Conservation (phyloP, 179 eudicot genomes). For the Spinacia oleracea region DNA sequence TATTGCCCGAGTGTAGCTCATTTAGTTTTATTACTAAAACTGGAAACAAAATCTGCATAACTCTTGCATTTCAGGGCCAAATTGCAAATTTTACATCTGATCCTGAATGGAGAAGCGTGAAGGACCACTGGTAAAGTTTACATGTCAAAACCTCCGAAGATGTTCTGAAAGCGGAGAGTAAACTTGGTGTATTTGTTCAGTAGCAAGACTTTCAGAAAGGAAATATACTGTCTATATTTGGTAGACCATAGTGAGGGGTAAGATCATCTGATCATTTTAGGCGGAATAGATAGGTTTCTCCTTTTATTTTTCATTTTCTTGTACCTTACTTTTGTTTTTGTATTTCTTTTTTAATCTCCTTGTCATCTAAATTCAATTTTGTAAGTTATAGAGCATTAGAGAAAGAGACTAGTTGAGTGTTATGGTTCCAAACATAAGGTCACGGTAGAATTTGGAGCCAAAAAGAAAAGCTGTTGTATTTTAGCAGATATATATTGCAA, state of each 20-base stretch:
- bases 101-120: not conserved
- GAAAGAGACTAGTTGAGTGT: conserved; percentile 9
- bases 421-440: conserved; percentile 25
- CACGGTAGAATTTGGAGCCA: conserved; percentile 6
- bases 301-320: conserved; percentile 6
- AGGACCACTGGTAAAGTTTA: not conserved
- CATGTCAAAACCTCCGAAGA: not conserved
- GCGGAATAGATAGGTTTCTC: conserved; percentile 16
- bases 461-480: conserved; percentile 23
- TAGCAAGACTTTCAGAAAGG: not conserved
- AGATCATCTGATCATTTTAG: conserved; percentile 13
- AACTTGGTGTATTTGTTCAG: not conserved
- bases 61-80: not conserved
- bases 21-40: not conserved
- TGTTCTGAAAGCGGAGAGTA: not conserved
- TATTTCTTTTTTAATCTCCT: not conserved
- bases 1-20: conserved; percentile 67
- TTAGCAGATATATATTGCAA: conserved; percentile 23
- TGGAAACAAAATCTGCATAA: conserved; percentile 1
- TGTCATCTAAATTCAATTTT: conserved; percentile 22
- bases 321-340: not conserved
- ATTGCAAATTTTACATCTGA: not conserved
- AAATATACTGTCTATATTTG: conserved; percentile 36
- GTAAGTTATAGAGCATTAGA: conserved; percentile 27
- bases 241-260: conserved; percentile 24